phyloP scores from a whole-genome alignment of 2,329 filamentous ascomycete species.

The Emmonsiellopsis sp. region DNA sequence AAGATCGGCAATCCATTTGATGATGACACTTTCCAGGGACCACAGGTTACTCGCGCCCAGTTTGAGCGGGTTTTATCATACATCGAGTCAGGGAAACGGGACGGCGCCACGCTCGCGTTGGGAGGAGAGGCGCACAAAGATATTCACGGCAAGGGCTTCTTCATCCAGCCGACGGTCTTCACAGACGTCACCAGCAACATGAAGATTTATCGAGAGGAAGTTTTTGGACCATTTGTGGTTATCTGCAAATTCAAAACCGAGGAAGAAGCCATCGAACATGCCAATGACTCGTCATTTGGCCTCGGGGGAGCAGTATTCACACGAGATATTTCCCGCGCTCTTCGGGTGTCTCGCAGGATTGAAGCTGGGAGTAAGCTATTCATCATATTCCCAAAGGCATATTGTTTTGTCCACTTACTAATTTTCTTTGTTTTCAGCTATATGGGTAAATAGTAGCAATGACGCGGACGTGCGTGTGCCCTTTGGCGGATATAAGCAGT shows the following conservation, averaged over 20 bases:
- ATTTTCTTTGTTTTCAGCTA: no score
- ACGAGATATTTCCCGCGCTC: constrained; percentile 25
- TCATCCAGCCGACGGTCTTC: constrained; percentile 67
- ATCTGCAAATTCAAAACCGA: constrained; percentile 27
- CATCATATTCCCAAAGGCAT: no score
- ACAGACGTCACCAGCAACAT: constrained; percentile 23
- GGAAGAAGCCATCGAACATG: constrained; percentile 25
- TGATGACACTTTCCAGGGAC: constrained; percentile 74
- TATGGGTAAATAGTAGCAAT: no score
- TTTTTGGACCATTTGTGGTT: constrained; percentile 32
- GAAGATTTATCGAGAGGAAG: constrained; percentile 31
- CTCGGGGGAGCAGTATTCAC: constrained; percentile 31
- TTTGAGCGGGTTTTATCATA: constrained; percentile 81
- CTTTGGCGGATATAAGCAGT: no score
- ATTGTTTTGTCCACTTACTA: no score
- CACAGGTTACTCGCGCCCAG: constrained; percentile 76
- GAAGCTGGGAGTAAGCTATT: not conserved
- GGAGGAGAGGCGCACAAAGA: constrained; percentile 38
- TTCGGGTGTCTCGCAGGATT: constrained; percentile 22
- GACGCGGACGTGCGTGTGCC: no score
- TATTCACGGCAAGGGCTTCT: constrained; percentile 62
- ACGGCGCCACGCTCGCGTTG: constrained; percentile 56
- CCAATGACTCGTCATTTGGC: constrained; percentile 31
- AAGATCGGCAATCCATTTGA: constrained; percentile 79
- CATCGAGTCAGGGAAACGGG: constrained; percentile 59